Evolutionary conservation across 345 rosid genomes (phyloP).

Genomic region (Corchorus olitorius): DNA sequence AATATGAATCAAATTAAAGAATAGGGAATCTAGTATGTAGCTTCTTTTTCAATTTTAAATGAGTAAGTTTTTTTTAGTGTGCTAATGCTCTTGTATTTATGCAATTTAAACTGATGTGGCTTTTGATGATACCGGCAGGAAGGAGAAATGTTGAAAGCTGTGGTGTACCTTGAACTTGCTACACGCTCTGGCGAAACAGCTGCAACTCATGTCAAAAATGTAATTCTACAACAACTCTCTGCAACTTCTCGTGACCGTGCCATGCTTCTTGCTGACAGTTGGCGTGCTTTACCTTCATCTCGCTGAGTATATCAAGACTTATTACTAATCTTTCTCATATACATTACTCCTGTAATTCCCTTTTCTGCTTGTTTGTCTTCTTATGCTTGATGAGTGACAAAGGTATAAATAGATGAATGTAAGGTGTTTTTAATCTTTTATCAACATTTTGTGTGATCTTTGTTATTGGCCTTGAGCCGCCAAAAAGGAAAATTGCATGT

Average conservation of each 20-base stretch:
- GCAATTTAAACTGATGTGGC: conserved; percentile 9
- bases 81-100: not conserved
- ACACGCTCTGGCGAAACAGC: conserved; percentile 80
- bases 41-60: not conserved
- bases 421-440: too few relatives aligned
- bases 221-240: conserved; percentile 68
- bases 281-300: conserved; percentile 54
- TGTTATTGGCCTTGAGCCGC: too few relatives aligned
- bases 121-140: conserved; percentile 48
- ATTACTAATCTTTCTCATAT: not conserved
- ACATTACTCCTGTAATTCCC: not conserved
- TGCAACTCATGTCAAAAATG: conserved; percentile 72
- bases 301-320: conserved; percentile 24
- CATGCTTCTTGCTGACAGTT: conserved; percentile 55
- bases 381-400: not conserved
- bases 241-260: conserved; percentile 51
- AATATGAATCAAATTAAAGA: not conserved
- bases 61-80: not conserved
- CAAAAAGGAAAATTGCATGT: too few relatives aligned
- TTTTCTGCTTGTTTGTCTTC: not conserved
- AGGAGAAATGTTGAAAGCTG: conserved; percentile 76
- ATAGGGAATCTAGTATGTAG: not conserved
- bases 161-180: conserved; percentile 86
- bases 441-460: too few relatives aligned
- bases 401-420: not conserved